Evolutionary conservation across 2,329 filamentous ascomycete genomes (phyloP), one percentile per base, ranked within the genome.

Genomic region (Lomentospora prolificans): DNA sequence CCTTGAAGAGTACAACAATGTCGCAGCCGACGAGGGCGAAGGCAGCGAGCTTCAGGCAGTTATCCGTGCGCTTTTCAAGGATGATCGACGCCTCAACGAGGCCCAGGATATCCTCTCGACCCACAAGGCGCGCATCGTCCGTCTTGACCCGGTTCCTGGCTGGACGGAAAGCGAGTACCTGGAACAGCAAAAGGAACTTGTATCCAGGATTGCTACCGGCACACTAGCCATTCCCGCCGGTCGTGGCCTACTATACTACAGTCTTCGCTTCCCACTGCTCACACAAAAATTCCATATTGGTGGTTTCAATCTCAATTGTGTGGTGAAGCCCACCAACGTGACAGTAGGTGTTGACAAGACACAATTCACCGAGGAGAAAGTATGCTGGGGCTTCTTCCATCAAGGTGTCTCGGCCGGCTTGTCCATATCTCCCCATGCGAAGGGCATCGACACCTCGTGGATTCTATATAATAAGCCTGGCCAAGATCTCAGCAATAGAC

Each of bases 311-410:
- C 78, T 96, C 33, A 90, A 89, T 55, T 96, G 91, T 65, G 77
- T 94, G 7, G 91, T 99, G 75, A 94, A 90, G 65, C 94, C 95
- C 2, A 85, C 87, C 59, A 94, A 95, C 60, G 90, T 90, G 33
- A 95, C 89, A 2, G 87, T 99, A 28, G 91, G 89, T n/a, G 90
- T 94, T 5, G 94, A 99, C 65, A 90, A 92, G 64, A 78, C 80
- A 4, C 76, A 86, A 2, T 95, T 95, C 64, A 92, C 89, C 0
- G 94, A 99, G 70, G 94, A 99, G 64, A 97, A 95, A 69, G 90
- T 96, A 41, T 92, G 90, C 65, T 99, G 94, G 94, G 91, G 92
- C 0, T 99, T 96, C 70, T 99, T 99, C 70, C 94, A 99, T 67
- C 90, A 95, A 57, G 94, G 94, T 5, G 92, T 95, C 28, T 87